Base-by-base conservation (phyloP, 73 alveolate genomes). In the Tetrahymena malaccensis region DNA sequence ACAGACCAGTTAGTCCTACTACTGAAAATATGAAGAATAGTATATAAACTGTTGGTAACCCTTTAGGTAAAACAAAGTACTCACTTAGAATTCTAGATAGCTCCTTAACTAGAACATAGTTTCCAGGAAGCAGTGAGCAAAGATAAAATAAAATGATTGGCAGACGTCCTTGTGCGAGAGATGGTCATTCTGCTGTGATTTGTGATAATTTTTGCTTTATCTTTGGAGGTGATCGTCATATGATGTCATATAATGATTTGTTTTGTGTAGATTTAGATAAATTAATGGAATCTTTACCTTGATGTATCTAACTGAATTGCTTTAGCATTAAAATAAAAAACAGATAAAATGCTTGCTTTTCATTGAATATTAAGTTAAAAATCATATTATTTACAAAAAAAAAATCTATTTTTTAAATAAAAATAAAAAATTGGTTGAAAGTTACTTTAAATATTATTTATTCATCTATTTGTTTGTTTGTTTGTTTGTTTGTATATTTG, bases 121-220 rank as follows among this genome's bases (percentile, higher is more conserved):
- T 70, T 94, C 19, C 37, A 85, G 94, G 97, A 85, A 34, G 35
- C 40, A 40, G 40, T 95, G 43, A 50, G 55, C 31, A 70, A 25
- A 70, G 89, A n/a, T 70, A 70, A 70, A 70, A 70, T 70, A 70
- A 70, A 70, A 70, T 70, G 89, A 70, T 70, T n/a, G 99, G 99
- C 6, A 98, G 96, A 55, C 95, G 98, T 19, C 99, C 99, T 34
- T 57, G 98, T n/a, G 99, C 99, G 13, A 97, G 99, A 95, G 99
- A 99, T 98, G 99, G 99, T 35, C 99, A 98, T 96, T 93, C 99
- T 15, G 96, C 97, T 10, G 96, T 95, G 94, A 85, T 98, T 84
- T 96, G 55, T 95, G 96, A 98, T 35, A 96, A 94, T 34, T 84
- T 85, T 40, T 94, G 97, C 97, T 94, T 95, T 97, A 93, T 98